Base-by-base conservation (phyloP, 2,329 filamentous ascomycete genomes). In the Colletotrichum brevisporum region DNA sequence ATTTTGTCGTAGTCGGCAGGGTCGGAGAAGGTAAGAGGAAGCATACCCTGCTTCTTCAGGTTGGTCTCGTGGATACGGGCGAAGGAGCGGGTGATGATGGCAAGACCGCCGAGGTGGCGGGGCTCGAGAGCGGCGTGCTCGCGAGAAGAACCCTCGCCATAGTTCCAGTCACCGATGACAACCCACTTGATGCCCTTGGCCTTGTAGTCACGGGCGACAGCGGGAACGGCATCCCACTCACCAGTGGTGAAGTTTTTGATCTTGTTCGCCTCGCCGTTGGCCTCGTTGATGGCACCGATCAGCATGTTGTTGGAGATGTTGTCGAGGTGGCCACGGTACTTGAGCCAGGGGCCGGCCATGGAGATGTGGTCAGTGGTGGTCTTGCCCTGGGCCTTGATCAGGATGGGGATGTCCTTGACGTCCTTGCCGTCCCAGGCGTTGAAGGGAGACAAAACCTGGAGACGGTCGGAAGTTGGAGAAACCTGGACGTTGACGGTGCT, bases 221-320 rank as follows among this genome's bases (percentile, higher is more conserved):
- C 94, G 68, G 96, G 96, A 66, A 99, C 96, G 70, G 94, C 93
- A 79, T 92, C 94, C 81, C 90, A 95, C 75, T 95, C 90, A 76
- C 91, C 93, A 72, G 87, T 97, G 78, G 92, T 91, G 83, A 89
- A 85, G 90, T 99, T 98, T 89, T 94, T 92, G 83, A 99, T 87
- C 89, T 97, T 97, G 91, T 99, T 99, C 77, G 94, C 95, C 88
- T 98, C 94, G 70, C 92, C 94, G 84, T 98, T 99, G 79, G 93
- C 95, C 77, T 92, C 91, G 86, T 98, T 99, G 85, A 94, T 94
- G 78, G 96, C 96, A 86, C 95, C 95, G 76, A 98, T 98, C 82
- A 98, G 85, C 94, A 98, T 97, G 90, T 98, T 98, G 91, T 98
- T 98, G 80, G 95, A 98, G 86, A 98, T 98, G 90, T 98, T 98